Conservation (phyloP, 768 basidiomycete species). For the Suillus hirtellus region DNA sequence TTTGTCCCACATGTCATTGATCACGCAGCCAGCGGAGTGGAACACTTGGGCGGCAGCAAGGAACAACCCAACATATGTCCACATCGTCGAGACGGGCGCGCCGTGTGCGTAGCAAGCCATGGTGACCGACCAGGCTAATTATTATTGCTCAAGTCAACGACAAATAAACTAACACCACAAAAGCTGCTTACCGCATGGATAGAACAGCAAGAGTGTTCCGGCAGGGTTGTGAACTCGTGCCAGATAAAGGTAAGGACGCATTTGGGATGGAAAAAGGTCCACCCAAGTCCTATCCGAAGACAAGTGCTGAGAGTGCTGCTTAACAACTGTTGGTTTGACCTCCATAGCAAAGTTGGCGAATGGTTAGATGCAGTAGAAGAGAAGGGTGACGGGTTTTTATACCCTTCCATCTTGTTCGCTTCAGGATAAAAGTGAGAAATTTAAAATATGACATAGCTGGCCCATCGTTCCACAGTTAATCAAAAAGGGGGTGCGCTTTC, state of each 20-base stretch:
- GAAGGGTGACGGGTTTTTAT: background rate
- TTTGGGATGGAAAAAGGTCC: background rate
- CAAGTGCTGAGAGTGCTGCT: background rate
- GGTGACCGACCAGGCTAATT: slow-evolving; percentile 1
- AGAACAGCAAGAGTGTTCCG: background rate
- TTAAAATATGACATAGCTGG: background rate
- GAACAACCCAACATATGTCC: background rate
- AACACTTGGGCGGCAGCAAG: background rate
- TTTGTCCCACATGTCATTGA: slow-evolving; percentile 3
- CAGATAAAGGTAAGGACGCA: slow-evolving; percentile 1
- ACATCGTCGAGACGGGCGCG: background rate
- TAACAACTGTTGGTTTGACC: background rate
- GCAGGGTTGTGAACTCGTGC: background rate
- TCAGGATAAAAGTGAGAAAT: background rate
- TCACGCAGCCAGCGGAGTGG: background rate
- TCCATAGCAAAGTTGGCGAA: background rate
- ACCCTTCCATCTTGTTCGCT: background rate
- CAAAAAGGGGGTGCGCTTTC: too few relatives aligned
- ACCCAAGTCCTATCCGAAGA: background rate
- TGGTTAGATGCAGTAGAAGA: background rate
- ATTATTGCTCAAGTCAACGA: background rate
- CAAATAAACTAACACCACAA: background rate
- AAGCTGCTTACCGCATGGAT: background rate
- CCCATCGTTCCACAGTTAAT: too few relatives aligned
- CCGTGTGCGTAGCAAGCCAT: background rate